Evolutionary conservation across 208 protist species (phyloP).

Genomic region (Trichomonas vaginalis): DNA sequence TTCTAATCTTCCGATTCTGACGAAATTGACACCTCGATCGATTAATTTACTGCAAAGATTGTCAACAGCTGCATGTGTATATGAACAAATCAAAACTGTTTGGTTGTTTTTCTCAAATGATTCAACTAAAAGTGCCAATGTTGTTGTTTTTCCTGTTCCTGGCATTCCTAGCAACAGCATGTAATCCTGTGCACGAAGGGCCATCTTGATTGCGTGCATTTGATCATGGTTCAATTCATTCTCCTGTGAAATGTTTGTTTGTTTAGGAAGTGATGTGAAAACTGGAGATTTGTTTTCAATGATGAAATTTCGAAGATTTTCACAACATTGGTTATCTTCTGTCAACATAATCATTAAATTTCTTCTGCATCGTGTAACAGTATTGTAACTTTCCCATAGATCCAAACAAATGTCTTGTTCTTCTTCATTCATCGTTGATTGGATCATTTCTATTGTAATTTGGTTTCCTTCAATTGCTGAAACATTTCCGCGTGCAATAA

Average conservation of each 20-base stretch:
- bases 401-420: not conserved
- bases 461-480: not conserved
- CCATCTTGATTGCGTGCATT: not conserved
- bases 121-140: slow-evolving; percentile 35
- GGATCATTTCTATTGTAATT: not conserved
- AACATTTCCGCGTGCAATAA: not conserved
- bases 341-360: not conserved
- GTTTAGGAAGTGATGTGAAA: not conserved
- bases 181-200: slow-evolving; percentile 9
- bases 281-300: not conserved
- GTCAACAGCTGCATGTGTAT: slow-evolving; percentile 47
- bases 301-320: not conserved
- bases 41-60: slow-evolving; percentile 45
- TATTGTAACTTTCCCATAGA: not conserved
- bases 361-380: not conserved
- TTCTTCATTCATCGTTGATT: not conserved
- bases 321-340: not conserved
- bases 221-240: slow-evolving; percentile 19
- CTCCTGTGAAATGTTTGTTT: not conserved
- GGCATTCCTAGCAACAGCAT: slow-evolving; percentile 42
- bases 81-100: slow-evolving; percentile 36
- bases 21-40: slow-evolving; percentile 15
- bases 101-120: slow-evolving; percentile 16
- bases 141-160: slow-evolving; percentile 48
- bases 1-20: not conserved